phyloP scores from a whole-genome alignment of 495 filamentous ascomycete genomes.

The Penicillium psychrofluorescens region DNA sequence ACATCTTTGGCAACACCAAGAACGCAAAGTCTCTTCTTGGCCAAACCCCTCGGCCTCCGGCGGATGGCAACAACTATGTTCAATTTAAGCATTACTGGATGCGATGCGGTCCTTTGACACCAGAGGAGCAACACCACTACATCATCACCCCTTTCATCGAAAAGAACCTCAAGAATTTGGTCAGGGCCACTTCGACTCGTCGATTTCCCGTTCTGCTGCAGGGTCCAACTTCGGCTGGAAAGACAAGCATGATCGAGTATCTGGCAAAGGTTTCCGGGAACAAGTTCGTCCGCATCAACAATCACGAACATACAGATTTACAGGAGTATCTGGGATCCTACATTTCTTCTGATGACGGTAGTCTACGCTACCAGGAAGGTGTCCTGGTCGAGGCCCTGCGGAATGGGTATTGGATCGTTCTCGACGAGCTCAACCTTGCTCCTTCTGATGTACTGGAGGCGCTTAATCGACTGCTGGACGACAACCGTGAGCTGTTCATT shows the following conservation, averaged over 20 bases:
- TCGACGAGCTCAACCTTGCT: conserved; percentile 94
- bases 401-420: conserved; percentile 93
- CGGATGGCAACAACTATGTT: conserved; percentile 72
- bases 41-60: conserved; percentile 65
- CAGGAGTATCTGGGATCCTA: conserved; percentile 98
- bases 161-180: conserved; percentile 87
- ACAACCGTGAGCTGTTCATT: conserved; percentile 95
- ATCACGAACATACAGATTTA: conserved; percentile 96
- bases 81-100: conserved; percentile 92
- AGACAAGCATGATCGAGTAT: conserved; percentile 99
- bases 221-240: conserved; percentile 92
- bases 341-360: conserved; percentile 74
- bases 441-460: conserved; percentile 96
- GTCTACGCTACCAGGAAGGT: conserved; percentile 85
- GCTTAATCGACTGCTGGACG: conserved; percentile 87
- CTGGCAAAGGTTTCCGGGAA: conserved; percentile 93
- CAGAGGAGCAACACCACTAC: conserved; percentile 76
- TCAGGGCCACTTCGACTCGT: conserved; percentile 83
- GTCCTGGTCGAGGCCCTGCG: conserved; percentile 87
- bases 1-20: conserved; percentile 62
- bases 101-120: conserved; percentile 55
- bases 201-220: conserved; percentile 94
- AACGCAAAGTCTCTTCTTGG: conserved; percentile 62
- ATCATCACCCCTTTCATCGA: conserved; percentile 95
- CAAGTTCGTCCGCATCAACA: conserved; percentile 97